Evolutionary conservation across 331 rosid species (phyloP).

Genomic region (Dryas integrifolia): DNA sequence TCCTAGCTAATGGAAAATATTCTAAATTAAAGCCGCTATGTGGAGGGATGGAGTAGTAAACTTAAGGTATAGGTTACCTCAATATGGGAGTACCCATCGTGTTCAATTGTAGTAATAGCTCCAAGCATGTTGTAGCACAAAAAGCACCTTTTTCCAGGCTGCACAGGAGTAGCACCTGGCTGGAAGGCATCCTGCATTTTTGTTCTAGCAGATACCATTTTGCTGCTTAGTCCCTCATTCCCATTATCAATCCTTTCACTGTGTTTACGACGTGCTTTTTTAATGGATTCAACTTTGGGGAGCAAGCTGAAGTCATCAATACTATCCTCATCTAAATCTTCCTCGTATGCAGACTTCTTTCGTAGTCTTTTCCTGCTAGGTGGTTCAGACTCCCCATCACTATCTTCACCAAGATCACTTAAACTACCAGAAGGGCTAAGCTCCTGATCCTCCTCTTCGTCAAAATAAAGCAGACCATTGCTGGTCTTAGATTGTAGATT

Average conservation of each 20-base stretch:
- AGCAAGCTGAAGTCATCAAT: conserved; percentile 38
- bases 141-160: conserved; percentile 77
- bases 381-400: conserved; percentile 54
- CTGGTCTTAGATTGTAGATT: conserved; percentile 44
- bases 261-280: conserved; percentile 42
- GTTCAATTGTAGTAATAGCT: conserved; percentile 72
- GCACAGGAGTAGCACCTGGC: conserved; percentile 81
- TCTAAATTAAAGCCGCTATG: not conserved
- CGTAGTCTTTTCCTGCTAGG: conserved; percentile 72
- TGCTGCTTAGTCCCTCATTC: conserved; percentile 40
- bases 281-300: conserved; percentile 57
- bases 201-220: conserved; percentile 32
- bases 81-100: conserved; percentile 84
- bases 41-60: not conserved
- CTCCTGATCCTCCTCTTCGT: conserved; percentile 75
- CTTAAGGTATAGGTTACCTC: conserved; percentile 51
- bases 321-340: conserved; percentile 47
- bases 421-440: conserved; percentile 55
- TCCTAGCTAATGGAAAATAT: conserved; percentile 1
- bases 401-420: conserved; percentile 80
- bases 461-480: conserved; percentile 76
- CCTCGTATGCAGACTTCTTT: conserved; percentile 43
- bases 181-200: conserved; percentile 91
- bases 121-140: conserved; percentile 95
- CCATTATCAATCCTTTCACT: conserved; percentile 46